Evolutionary conservation across 2,329 filamentous ascomycete genomes (phyloP).

Genomic region (Whalleya microplaca): DNA sequence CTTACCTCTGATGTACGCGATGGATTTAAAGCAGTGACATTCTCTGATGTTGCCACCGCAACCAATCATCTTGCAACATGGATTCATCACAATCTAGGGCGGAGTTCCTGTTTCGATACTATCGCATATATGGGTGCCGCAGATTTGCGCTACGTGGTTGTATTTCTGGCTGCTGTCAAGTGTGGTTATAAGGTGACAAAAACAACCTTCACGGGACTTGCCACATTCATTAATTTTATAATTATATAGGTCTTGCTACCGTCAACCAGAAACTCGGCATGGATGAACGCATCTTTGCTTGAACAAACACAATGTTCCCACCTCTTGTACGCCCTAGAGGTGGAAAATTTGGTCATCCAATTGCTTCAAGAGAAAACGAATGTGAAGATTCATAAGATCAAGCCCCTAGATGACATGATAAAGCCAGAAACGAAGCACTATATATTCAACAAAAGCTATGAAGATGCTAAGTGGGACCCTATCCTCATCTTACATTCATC

Average conservation of each 20-base stretch:
- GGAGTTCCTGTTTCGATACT: conserved; percentile 3
- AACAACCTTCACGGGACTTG: background rate
- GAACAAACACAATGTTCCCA: conserved; percentile 6
- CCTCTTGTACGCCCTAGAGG: conserved; percentile 7
- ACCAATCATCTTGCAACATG: background rate
- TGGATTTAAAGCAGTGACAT: conserved; percentile 3
- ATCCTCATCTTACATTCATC: conserved; percentile 25
- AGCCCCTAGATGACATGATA: conserved; percentile 8
- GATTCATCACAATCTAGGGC: background rate
- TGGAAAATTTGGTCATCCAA: background rate
- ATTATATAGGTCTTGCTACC: conserved; percentile 11
- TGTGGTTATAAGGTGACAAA: conserved; percentile 10
- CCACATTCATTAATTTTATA: background rate
- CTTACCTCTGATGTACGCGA: background rate
- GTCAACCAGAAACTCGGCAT: conserved; percentile 9
- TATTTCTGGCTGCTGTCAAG: conserved; percentile 13
- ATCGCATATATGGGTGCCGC: conserved; percentile 16
- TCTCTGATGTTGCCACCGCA: conserved; percentile 4
- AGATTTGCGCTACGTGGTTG: conserved; percentile 14
- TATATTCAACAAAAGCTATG: conserved; percentile 17
- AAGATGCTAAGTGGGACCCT: conserved; percentile 17
- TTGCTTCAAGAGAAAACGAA: background rate
- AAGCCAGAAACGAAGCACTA: conserved; percentile 4
- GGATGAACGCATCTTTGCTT: conserved; percentile 9
- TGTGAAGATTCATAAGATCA: background rate